Conservation (phyloP, 108 stramenopile genomes). For the Craspedostauros australis region DNA sequence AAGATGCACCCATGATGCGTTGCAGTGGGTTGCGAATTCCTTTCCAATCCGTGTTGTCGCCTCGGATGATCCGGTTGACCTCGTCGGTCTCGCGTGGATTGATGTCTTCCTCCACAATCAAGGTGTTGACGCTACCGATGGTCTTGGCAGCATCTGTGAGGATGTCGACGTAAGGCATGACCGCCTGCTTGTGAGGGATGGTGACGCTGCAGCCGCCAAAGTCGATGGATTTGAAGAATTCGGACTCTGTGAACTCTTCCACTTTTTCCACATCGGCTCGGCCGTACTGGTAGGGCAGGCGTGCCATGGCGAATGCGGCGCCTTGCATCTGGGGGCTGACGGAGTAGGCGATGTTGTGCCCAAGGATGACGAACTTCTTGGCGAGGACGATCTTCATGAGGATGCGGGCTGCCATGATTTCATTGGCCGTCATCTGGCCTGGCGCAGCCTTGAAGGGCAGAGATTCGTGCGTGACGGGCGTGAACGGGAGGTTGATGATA, state of each 20-base stretch:
- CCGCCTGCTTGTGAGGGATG: constrained; percentile 96
- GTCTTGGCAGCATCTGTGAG: constrained; percentile 83
- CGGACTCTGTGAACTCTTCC: constrained; percentile 77
- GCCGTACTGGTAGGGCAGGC: constrained; percentile 83
- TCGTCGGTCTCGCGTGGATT: constrained; percentile 21
- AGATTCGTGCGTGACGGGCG: constrained; percentile 91
- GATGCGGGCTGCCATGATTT: constrained; percentile 84
- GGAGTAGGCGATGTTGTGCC: constrained; percentile 89
- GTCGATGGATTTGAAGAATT: constrained; percentile 62
- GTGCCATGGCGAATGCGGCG: constrained; percentile 77
- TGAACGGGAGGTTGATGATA: constrained; percentile 89
- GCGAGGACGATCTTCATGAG: constrained; percentile 70
- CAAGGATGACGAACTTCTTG: constrained; percentile 84
- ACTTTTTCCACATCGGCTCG: constrained; percentile 76
- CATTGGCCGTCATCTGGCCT: constrained; percentile 91
- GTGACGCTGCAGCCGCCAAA: constrained; percentile 96
- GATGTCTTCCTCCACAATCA: constrained; percentile 63
- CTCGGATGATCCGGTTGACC: constrained; percentile 59
- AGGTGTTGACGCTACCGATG: constrained; percentile 99
- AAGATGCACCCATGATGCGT: constrained; percentile 47
- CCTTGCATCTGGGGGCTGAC: constrained; percentile 97
- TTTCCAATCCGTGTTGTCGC: constrained; percentile 99
- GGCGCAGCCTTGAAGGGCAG: constrained; percentile 92
- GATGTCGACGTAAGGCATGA: constrained; percentile 88
- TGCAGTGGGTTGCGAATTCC: constrained; percentile 91